phyloP scores from a whole-genome alignment of 2,329 filamentous ascomycete genomes.

The Aspergillus udagawae region DNA sequence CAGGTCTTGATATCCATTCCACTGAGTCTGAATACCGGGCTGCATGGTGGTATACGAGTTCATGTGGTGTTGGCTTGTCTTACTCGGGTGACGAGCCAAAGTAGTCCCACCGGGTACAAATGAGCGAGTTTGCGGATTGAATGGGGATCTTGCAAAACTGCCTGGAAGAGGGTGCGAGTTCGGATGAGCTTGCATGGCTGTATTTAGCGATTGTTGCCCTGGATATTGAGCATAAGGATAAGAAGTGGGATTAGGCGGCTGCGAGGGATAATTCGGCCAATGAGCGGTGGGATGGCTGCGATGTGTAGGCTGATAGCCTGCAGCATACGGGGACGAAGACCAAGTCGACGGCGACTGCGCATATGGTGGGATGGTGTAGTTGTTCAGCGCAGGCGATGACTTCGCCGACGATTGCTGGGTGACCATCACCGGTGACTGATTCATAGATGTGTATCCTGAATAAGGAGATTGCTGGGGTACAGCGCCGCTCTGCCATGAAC shows the following conservation, averaged over 20 bases:
- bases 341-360: constrained; percentile 28
- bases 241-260: constrained; percentile 42
- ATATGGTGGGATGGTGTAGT: constrained; percentile 33
- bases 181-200: constrained; percentile 67
- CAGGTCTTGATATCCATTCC: constrained; percentile 25
- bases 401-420: constrained; percentile 33
- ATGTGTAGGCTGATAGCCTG: constrained; percentile 31
- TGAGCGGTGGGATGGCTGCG: constrained; percentile 38
- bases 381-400: constrained; percentile 37
- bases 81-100: constrained; percentile 30
- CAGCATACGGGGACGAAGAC: constrained; percentile 31
- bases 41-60: constrained; percentile 24
- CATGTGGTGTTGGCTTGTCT: constrained; percentile 26
- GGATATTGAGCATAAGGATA: constrained; percentile 81
- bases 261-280: constrained; percentile 37
- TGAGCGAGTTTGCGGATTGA: constrained; percentile 91
- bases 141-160: constrained; percentile 77
- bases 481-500: constrained; percentile 33
- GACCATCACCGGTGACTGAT: constrained; percentile 35
- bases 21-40: constrained; percentile 22
- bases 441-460: constrained; percentile 35
- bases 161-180: constrained; percentile 79
- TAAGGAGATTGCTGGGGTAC: constrained; percentile 35
- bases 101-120: constrained; percentile 66
- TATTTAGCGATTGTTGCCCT: constrained; percentile 50